Conservation (phyloP, 169 alveolate species). For the Plasmodium vivax region DNA sequence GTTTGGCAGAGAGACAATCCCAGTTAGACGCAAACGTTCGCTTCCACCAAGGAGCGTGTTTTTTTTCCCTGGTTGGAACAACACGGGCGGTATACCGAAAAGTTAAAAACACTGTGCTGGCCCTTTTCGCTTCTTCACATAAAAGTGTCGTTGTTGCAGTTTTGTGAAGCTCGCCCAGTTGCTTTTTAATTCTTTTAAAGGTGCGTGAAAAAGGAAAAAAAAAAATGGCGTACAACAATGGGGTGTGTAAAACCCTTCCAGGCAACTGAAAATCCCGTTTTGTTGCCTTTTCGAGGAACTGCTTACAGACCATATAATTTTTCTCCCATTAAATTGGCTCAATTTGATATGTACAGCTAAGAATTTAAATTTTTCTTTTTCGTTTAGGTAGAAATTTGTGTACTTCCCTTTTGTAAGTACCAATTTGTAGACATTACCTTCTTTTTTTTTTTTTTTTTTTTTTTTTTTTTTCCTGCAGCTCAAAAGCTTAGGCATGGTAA, state of each 20-base stretch:
- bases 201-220: neutral
- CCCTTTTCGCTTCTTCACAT: neutral
- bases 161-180: neutral
- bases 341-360: neutral
- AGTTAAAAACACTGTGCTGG: neutral
- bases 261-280: neutral
- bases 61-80: neutral
- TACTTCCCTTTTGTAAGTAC: neutral
- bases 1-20: neutral
- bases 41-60: neutral
- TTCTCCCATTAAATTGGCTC: neutral
- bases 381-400: slow-evolving; percentile 6
- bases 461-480: neutral
- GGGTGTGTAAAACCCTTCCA: neutral
- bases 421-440: slow-evolving; percentile 4
- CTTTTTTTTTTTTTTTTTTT: slow-evolving; percentile 5
- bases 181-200: neutral
- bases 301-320: neutral
- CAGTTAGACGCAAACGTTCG: neutral
- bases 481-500: neutral
- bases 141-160: neutral
- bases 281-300: neutral
- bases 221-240: neutral
- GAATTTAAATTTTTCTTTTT: neutral
- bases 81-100: neutral